Evolutionary conservation across 768 basidiomycete genomes (phyloP).

Genomic region (Leucogyrophana mollusca): DNA sequence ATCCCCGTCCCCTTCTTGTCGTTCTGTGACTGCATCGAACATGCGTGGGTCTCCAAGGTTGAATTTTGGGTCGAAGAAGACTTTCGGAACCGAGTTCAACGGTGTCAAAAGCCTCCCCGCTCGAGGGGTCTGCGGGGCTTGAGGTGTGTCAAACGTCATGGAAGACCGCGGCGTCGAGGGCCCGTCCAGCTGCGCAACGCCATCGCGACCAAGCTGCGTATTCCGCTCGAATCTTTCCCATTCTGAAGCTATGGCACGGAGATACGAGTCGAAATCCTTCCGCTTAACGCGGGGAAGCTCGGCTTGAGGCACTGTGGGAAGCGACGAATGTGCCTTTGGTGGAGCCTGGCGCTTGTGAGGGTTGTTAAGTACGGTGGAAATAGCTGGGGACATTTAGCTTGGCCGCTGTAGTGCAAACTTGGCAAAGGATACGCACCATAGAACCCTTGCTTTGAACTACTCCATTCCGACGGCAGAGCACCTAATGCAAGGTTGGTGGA

Average conservation of each 20-base stretch:
- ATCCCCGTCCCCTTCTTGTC: conserved; percentile 36
- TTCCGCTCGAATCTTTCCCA: conserved; percentile 72
- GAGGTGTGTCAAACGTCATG: conserved; percentile 6
- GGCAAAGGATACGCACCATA: conserved; percentile 57
- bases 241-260: conserved; percentile 67
- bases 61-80: conserved; percentile 81
- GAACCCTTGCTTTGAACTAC: conserved; percentile 81
- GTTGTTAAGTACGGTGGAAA: conserved; percentile 91
- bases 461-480: conserved; percentile 67
- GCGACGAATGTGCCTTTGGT: conserved; percentile 80
- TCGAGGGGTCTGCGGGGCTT: conserved; percentile 28
- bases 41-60: conserved; percentile 78
- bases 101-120: conserved; percentile 56
- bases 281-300: conserved; percentile 78
- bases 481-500: conserved; percentile 45
- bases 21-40: conserved; percentile 75
- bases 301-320: conserved; percentile 70
- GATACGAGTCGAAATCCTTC: conserved; percentile 84
- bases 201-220: conserved; percentile 29
- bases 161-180: conserved; percentile 7
- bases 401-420: neutral
- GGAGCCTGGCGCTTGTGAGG: conserved; percentile 84
- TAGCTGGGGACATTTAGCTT: conserved; percentile 52
- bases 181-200: conserved; percentile 26
- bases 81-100: conserved; percentile 69